phyloP scores from a whole-genome alignment of 805 yeast species.

The Monosporozyma solicola region DNA sequence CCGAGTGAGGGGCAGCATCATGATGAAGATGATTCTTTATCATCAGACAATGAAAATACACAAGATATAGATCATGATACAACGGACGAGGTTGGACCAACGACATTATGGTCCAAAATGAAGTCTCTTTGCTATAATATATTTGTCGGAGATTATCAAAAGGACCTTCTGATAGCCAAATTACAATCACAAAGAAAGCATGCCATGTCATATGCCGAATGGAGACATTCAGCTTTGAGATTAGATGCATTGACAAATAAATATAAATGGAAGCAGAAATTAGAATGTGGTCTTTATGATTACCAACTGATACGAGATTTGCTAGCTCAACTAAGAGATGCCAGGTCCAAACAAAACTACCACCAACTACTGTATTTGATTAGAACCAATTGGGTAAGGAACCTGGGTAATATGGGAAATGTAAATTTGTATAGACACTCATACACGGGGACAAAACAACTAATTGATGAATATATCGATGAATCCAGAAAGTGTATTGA shows the following conservation, averaged over 20 bases:
- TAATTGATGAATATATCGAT: slow-evolving; percentile 70
- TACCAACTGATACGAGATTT: slow-evolving; percentile 46
- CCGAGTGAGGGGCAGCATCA: not conserved
- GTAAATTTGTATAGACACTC: slow-evolving; percentile 66
- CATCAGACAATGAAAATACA: not conserved
- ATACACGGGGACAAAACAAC: slow-evolving; percentile 70
- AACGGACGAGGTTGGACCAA: not conserved
- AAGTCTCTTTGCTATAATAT: slow-evolving; percentile 11
- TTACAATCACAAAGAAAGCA: slow-evolving; percentile 34
- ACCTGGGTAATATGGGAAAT: slow-evolving; percentile 82
- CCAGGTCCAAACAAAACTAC: slow-evolving; percentile 53
- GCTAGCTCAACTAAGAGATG: slow-evolving; percentile 46
- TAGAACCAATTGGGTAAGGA: slow-evolving; percentile 75
- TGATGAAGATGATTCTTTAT: not conserved
- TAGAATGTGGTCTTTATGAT: slow-evolving; percentile 61
- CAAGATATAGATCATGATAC: not conserved
- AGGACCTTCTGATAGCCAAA: slow-evolving; percentile 31
- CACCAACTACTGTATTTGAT: slow-evolving; percentile 59
- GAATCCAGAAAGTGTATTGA: slow-evolving; percentile 54
- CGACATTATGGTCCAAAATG: slow-evolving; percentile 4
- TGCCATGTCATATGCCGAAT: slow-evolving; percentile 45
- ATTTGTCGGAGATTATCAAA: slow-evolving; percentile 21
- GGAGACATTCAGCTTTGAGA: slow-evolving; percentile 55
- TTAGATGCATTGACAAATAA: slow-evolving; percentile 61
- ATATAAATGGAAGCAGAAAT: slow-evolving; percentile 59